Percentiles rank a stretch among this genome's conserved stretches.
These are phyloP conservation scores for Monosporascus cannonballus DNA, from an alignment of 2,329 filamentous ascomycete genomes.

Conservation along the genomic window DNA sequence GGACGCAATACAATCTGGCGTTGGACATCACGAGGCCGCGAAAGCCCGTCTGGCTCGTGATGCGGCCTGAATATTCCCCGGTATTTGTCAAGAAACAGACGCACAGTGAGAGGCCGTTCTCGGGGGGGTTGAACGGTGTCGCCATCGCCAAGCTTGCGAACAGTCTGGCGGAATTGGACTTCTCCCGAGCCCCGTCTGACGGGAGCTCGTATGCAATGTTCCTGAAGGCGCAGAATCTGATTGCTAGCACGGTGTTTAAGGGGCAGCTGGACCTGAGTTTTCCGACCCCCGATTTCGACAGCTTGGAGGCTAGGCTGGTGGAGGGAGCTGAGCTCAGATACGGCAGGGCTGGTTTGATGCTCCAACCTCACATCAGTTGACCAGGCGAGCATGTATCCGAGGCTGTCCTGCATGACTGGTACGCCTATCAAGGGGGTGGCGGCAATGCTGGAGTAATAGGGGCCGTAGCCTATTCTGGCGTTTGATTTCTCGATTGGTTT, in stretches of 20 bases:
- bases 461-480: too few species aligned
- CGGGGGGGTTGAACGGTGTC: neutral
- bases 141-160: neutral
- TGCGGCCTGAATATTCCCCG: neutral
- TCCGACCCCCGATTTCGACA: neutral
- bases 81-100: neutral
- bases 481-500: too few species aligned
- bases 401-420: too few species aligned
- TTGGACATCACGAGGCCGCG: neutral
- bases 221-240: neutral
- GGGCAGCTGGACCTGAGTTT: neutral
- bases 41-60: constrained; percentile 2
- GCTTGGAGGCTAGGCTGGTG: neutral
- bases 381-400: too few species aligned
- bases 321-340: neutral
- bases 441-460: too few species aligned
- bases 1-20: constrained; percentile 1
- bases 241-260: neutral
- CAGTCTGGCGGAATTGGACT: neutral
- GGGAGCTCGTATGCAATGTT: neutral
- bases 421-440: too few species aligned
- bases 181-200: neutral
- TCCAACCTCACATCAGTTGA: neutral
- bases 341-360: too few species aligned
- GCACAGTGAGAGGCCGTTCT: neutral